Conservation (phyloP, 2,329 filamentous ascomycete genomes). For the Mariannaea sp. region DNA sequence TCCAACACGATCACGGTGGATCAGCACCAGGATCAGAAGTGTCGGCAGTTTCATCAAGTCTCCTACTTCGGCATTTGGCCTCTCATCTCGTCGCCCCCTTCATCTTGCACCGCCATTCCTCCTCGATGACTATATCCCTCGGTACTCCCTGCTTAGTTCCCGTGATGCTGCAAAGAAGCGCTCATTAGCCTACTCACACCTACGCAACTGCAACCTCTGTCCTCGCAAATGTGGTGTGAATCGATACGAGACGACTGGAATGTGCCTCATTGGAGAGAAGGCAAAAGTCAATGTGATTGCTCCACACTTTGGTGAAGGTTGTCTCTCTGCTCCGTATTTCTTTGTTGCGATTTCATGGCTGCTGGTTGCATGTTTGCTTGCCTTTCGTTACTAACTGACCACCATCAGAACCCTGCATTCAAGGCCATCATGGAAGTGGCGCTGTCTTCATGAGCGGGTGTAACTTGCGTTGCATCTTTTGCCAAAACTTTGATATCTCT, state of each 20-base stretch:
- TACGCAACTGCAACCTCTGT: slow-evolving; percentile 81
- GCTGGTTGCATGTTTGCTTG: neutral
- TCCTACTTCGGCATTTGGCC: neutral
- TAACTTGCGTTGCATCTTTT: slow-evolving; percentile 76
- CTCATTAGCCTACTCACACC: slow-evolving; percentile 72
- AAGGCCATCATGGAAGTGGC: slow-evolving; percentile 80
- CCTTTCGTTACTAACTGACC: neutral
- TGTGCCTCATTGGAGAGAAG: slow-evolving; percentile 76
- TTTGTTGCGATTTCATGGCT: slow-evolving; percentile 18
- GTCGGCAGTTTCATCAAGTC: too few species aligned
- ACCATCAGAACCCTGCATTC: slow-evolving; percentile 73
- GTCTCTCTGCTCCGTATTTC: slow-evolving; percentile 38
- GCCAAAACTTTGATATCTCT: slow-evolving; percentile 83
- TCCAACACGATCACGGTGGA: slow-evolving; percentile 11
- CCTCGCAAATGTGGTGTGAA: slow-evolving; percentile 79
- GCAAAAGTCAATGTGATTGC: slow-evolving; percentile 84
- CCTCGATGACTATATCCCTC: slow-evolving; percentile 73
- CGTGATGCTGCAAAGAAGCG: slow-evolving; percentile 74
- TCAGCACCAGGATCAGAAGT: neutral
- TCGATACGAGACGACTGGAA: slow-evolving; percentile 76
- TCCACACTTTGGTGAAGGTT: slow-evolving; percentile 83
- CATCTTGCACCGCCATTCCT: slow-evolving; percentile 70
- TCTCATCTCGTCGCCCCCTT: slow-evolving; percentile 39
- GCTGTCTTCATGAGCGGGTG: slow-evolving; percentile 81
- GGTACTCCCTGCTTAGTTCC: slow-evolving; percentile 71